Evolutionary conservation across 2,329 filamentous ascomycete genomes (phyloP).

Genomic region (Ploettnerulaceae sp.): DNA sequence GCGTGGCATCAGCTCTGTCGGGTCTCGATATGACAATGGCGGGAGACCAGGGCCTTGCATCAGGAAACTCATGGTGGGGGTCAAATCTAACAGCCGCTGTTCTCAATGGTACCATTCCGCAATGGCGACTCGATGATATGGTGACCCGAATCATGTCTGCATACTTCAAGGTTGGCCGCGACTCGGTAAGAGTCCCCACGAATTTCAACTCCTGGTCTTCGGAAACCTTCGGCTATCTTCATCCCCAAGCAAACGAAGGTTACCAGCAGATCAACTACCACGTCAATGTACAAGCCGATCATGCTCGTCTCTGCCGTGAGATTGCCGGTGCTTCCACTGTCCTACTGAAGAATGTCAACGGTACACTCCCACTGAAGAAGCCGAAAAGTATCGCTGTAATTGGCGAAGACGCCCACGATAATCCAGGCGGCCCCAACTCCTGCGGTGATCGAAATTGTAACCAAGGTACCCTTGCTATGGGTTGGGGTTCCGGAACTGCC

Average conservation of each 20-base stretch:
- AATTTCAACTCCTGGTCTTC: conserved; percentile 89
- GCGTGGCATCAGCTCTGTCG: conserved; percentile 62
- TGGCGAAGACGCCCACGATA: conserved; percentile 77
- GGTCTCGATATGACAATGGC: conserved; percentile 86
- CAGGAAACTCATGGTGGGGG: conserved; percentile 62
- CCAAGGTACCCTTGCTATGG: conserved; percentile 63
- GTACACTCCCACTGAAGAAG: conserved; percentile 67
- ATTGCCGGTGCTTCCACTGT: conserved; percentile 78
- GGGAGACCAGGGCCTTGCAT: conserved; percentile 72
- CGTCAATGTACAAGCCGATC: conserved; percentile 73
- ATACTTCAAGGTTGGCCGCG: conserved; percentile 55
- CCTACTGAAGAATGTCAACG: conserved; percentile 74
- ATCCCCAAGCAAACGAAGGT: conserved; percentile 2
- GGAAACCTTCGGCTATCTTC: conserved; percentile 61
- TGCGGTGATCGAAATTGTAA: conserved; percentile 55
- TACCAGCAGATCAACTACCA: conserved; percentile 64
- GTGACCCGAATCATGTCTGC: conserved; percentile 73
- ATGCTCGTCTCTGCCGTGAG: conserved; percentile 69
- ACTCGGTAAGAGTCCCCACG: conserved; percentile 40
- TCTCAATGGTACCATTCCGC: conserved; percentile 82
- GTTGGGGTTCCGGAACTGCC: conserved; percentile 72
- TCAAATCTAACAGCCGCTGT: conserved; percentile 81
- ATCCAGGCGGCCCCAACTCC: conserved; percentile 71
- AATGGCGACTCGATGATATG: conserved; percentile 90
- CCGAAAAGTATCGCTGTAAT: conserved; percentile 72